Base-by-base conservation (phyloP, 371 early-diverging fungal genomes). In the Mucor saturninus region DNA sequence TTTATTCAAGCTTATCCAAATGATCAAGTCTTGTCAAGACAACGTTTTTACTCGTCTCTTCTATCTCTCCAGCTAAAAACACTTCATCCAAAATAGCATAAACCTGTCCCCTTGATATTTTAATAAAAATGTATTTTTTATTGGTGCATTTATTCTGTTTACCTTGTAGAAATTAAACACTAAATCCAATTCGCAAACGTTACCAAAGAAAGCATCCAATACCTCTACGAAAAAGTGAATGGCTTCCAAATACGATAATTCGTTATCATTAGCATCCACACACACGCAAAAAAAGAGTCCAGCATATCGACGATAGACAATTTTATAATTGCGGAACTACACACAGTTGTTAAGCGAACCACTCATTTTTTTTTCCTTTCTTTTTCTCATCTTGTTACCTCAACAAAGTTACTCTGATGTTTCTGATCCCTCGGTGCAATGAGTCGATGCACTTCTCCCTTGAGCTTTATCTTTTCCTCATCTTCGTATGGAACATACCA, bases 181-280 rank as follows among this genome's bases (percentile, higher is more conserved):
- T 56, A 98, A 83, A 75, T 98, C 98, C 48, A 98, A 84, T 77
- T 99, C 98, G 75, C 97, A 97, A 9, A 99, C 99, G 64, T 98
- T 99, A 39, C 94, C 95, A 80, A 98, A 98, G 84, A 95, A 99
- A 9, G 93, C 86, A 77, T 99, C 98, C 51, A 99, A 77, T 0
- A 97, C 95, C 76, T 98, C 99, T 28, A 98, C 99, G 86, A 98
- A 98, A 70, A 97, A 91, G 68, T 98, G 99, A 43, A 98, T 98
- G 0, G 94, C 95, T 75, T 98, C 99, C 40, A 98, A 75, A 64
- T 93, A 93, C 3, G 92, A 90, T 28, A 98, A 80, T 72, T 97
- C 96, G 66, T 98, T 98, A 79, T 98, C 98, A 74, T 95, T 96
- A 15, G 95, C 88, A 77, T 97, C 97, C 2, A 98, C 95, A 71